A percentile compares a stretch with the other conserved stretches of the same genome.
phyloP scores from a whole-genome alignment of 352 stramenopile species.

The Phytophthora pinifolia region DNA sequence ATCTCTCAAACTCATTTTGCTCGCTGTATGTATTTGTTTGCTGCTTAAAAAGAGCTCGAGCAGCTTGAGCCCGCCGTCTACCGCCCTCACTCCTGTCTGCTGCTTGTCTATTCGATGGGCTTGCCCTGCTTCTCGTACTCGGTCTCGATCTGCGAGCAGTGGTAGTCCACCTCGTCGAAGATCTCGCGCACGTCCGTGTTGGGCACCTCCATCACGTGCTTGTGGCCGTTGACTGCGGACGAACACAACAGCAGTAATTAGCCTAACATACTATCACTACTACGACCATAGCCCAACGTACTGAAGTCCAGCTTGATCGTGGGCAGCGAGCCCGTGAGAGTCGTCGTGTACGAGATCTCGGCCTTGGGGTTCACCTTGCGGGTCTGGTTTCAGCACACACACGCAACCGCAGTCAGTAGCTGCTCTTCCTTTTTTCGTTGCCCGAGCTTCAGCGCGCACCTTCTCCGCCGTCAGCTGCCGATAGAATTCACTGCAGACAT shows the following conservation, averaged over 20 bases:
- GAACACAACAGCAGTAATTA: constrained; percentile 1
- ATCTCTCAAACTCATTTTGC: constrained; percentile 13
- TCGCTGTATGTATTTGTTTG: constrained; percentile 20
- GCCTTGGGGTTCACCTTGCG: constrained; percentile 80
- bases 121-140: constrained; percentile 86
- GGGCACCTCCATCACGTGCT: constrained; percentile 68
- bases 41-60: constrained; percentile 12
- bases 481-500: constrained; percentile 76
- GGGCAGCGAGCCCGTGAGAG: constrained; percentile 52
- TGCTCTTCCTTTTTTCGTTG: not conserved
- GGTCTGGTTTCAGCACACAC: constrained; percentile 36
- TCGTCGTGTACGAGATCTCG: constrained; percentile 61
- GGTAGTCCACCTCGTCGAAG: constrained; percentile 82
- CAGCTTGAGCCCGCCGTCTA: constrained; percentile 17
- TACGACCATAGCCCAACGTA: constrained; percentile 22
- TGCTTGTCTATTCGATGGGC: constrained; percentile 68
- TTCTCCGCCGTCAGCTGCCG: constrained; percentile 80
- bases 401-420: not conserved
- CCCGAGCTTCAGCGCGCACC: constrained; percentile 27
- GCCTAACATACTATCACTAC: no score
- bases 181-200: constrained; percentile 81
- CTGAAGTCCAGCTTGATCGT: constrained; percentile 85
- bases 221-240: constrained; percentile 71
- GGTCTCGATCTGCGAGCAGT: constrained; percentile 86
- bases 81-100: constrained; percentile 6